Evolutionary conservation across 768 basidiomycete species (phyloP), one percentile per base, ranked within the genome.

Genomic region (Lactifluus piperatus): DNA sequence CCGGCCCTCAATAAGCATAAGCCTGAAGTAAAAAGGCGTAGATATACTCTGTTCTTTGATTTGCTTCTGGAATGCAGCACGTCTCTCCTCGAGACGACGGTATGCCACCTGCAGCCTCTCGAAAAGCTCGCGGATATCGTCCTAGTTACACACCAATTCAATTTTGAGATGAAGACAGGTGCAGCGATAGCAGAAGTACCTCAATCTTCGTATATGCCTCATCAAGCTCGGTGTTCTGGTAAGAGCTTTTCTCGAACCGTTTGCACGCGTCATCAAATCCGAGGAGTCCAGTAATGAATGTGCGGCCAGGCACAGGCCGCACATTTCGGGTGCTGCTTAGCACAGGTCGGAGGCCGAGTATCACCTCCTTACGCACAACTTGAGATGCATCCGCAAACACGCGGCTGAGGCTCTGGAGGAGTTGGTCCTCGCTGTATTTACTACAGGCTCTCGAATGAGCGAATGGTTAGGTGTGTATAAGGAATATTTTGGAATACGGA

Each of bases 211-310:
- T 27, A n/a, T 56, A 56, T 2, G 59, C 49, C 18, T 18, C 24
- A 4, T 46, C 29, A 20, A 60, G 27, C 44, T 46, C 54, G 14
- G 26, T 22, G 22, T 43, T 56, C 26, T n/a, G 34, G 37, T 26
- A 2, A 5, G 43, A 37, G n/a, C 3, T 45, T 44, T 54, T 43
- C 48, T 60, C 59, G 36, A 60, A 60, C 22, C 24, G 43, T 43
- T 60, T 60, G 49, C 54, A 60, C 11, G n/a, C 54, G 11, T 60
- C 59, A 22, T 60, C 59, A 9, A 60, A 60, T 32, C 58, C 54
- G 13, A 60, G 54, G 6, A 60, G 27, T 11, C 58, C 58, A 3
- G 53, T 22, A 36, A 60, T 32, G 4, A 60, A 60, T 27, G 27
- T 13, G 34, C 44, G 54, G 4, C 54, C 59, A 2, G 59, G 59